A percentile compares a stretch with the other conserved stretches of the same genome.
phyloP scores from a whole-genome alignment of 495 filamentous ascomycete genomes.

The Xylaria longipes region DNA sequence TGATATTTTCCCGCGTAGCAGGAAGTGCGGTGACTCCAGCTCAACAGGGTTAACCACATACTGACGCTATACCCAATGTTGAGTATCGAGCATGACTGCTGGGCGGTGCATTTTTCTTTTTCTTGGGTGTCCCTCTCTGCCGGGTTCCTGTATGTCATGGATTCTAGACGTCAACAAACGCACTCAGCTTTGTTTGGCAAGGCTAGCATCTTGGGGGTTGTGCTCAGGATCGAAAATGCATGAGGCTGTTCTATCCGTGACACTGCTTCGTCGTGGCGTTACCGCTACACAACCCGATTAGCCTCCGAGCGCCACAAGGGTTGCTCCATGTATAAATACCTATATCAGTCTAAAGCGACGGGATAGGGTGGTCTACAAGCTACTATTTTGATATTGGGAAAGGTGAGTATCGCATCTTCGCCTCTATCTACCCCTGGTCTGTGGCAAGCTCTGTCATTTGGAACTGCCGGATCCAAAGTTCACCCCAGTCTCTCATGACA shows the following conservation, averaged over 20 bases:
- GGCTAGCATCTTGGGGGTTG: background rate
- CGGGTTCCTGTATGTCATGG: background rate
- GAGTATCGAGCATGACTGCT: background rate
- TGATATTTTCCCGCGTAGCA: constrained; percentile 5
- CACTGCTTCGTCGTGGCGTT: constrained; percentile 12
- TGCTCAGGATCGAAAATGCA: background rate
- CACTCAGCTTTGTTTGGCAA: constrained; percentile 6
- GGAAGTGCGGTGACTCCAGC: constrained; percentile 2
- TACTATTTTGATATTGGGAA: background rate
- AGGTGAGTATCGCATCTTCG: background rate
- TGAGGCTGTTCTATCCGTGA: constrained; percentile 7
- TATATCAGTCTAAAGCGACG: background rate
- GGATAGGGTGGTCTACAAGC: constrained; percentile 2
- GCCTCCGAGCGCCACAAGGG: constrained; percentile 10
- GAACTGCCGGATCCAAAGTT: background rate
- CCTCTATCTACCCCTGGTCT: background rate
- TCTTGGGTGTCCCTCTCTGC: background rate
- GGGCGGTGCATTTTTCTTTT: constrained; percentile 18
- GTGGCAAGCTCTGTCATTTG: background rate
- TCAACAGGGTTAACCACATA: background rate
- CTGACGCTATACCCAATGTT: constrained; percentile 3
- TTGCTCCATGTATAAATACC: constrained; percentile 3
- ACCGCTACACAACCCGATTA: constrained; percentile 5
- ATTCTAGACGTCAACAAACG: background rate
- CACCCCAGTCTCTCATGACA: background rate